Conservation (phyloP, 208 protist genomes). For the Leishmania lainsoni region DNA sequence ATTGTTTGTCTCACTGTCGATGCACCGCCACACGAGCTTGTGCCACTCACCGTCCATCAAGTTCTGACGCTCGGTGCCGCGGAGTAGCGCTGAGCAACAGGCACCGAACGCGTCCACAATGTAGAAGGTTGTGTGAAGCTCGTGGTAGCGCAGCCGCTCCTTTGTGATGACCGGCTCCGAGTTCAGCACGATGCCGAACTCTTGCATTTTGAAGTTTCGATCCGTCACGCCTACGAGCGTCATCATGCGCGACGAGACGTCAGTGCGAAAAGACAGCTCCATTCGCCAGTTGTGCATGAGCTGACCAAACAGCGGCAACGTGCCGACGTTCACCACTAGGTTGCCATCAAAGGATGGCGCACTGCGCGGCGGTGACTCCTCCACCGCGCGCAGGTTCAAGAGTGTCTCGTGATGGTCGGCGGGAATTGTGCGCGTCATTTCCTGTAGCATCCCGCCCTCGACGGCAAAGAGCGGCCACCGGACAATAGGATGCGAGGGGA, state of each 20-base stretch:
- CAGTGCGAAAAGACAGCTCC: slow-evolving; percentile 85
- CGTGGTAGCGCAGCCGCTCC: slow-evolving; percentile 84
- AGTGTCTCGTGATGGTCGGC: slow-evolving; percentile 81
- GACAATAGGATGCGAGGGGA: slow-evolving; percentile 50
- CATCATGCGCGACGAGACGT: slow-evolving; percentile 75
- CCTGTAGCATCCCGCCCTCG: slow-evolving; percentile 52
- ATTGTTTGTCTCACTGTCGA: slow-evolving; percentile 88
- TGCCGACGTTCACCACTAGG: slow-evolving; percentile 79
- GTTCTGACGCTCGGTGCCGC: slow-evolving; percentile 80
- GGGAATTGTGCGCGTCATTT: slow-evolving; percentile 74
- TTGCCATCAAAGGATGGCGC: slow-evolving; percentile 80
- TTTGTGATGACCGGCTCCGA: slow-evolving; percentile 79
- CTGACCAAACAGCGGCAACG: slow-evolving; percentile 74
- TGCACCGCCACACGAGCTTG: slow-evolving; percentile 84
- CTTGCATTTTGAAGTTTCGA: slow-evolving; percentile 83
- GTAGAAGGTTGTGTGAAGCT: slow-evolving; percentile 84
- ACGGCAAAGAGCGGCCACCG: slow-evolving; percentile 76
- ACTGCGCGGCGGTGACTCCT: slow-evolving; percentile 53
- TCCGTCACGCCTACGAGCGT: slow-evolving; percentile 83
- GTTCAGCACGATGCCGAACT: slow-evolving; percentile 88
- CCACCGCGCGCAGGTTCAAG: slow-evolving; percentile 48
- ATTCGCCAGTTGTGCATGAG: slow-evolving; percentile 89
- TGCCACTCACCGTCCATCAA: slow-evolving; percentile 90
- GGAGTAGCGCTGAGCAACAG: slow-evolving; percentile 82
- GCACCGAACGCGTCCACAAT: slow-evolving; percentile 82